Percentiles rank a stretch among this genome's conserved stretches.
phyloP scores from a whole-genome alignment of 1,139 yeast genomes.

The Debaryomyces psychrophilus region DNA sequence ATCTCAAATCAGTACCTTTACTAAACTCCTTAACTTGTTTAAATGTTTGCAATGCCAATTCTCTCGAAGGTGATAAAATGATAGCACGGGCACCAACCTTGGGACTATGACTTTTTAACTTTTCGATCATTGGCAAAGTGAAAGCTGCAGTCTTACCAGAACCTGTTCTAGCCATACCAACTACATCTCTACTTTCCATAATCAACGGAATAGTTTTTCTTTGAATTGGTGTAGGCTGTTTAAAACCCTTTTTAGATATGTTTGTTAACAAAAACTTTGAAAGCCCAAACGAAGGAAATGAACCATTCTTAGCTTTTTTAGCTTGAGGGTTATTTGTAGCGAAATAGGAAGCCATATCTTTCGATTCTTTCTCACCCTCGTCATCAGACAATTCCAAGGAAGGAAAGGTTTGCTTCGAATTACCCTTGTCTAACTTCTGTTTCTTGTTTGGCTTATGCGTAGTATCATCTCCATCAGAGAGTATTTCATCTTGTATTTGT shows the following conservation, averaged over 20 bases:
- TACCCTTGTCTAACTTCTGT: conserved; percentile 19
- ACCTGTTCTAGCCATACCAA: conserved; percentile 99
- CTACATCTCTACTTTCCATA: conserved; percentile 87
- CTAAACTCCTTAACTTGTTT: conserved; percentile 89
- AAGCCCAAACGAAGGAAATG: conserved; percentile 89
- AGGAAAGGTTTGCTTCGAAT: conserved; percentile 51
- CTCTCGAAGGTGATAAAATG: conserved; percentile 89
- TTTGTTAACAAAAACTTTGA: conserved; percentile 71
- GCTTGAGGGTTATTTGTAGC: conserved; percentile 47
- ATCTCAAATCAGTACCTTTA: conserved; percentile 79
- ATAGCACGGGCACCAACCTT: conserved; percentile 85
- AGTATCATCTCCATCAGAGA: conserved; percentile 45
- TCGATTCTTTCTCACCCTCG: conserved; percentile 44
- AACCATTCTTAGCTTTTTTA: conserved; percentile 74
- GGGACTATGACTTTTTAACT: conserved; percentile 78
- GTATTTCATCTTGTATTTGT: conserved; percentile 63
- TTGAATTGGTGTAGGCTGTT: conserved; percentile 97
- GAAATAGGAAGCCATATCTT: conserved; percentile 47
- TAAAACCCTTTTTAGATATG: conserved; percentile 82
- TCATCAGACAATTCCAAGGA: conserved; percentile 68
- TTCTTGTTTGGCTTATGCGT: conserved; percentile 26
- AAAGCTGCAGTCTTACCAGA: conserved; percentile 99
- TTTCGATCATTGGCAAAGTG: conserved; percentile 88
- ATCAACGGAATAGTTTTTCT: conserved; percentile 91
- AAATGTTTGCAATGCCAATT: conserved; percentile 88